These are phyloP conservation scores for Gamsiella multidivaricata DNA, from an alignment of 192 early-diverging fungal genomes.

Conservation along the genomic window DNA sequence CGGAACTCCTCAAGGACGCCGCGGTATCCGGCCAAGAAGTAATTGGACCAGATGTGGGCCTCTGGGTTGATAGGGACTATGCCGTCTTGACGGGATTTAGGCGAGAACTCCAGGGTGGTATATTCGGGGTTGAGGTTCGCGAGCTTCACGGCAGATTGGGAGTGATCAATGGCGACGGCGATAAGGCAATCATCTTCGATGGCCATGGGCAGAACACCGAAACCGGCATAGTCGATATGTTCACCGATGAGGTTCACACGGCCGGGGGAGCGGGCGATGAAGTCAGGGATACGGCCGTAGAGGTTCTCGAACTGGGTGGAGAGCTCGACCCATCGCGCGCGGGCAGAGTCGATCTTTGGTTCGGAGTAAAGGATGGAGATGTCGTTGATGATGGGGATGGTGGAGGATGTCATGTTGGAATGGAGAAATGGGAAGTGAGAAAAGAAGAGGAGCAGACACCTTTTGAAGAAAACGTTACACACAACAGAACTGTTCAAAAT, in stretches of 20 bases:
- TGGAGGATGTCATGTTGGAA: slow-evolving; percentile 10
- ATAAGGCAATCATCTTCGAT: slow-evolving; percentile 84
- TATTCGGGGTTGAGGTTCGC: slow-evolving; percentile 70
- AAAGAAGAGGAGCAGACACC: neutral
- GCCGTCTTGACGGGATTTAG: slow-evolving; percentile 63
- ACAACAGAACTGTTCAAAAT: too few relatives aligned
- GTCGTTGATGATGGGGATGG: slow-evolving; percentile 46
- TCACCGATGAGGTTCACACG: slow-evolving; percentile 97
- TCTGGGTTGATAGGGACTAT: slow-evolving; percentile 77
- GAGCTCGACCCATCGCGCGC: slow-evolving; percentile 65
- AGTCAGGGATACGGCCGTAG: slow-evolving; percentile 74
- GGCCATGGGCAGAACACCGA: slow-evolving; percentile 96
- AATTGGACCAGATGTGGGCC: slow-evolving; percentile 81
- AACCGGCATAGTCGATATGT: slow-evolving; percentile 96
- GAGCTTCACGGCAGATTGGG: slow-evolving; percentile 56
- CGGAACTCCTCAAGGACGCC: slow-evolving; percentile 68
- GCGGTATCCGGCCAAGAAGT: slow-evolving; percentile 93
- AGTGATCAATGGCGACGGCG: slow-evolving; percentile 56
- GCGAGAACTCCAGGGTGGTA: slow-evolving; percentile 33
- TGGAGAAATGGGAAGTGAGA: neutral
- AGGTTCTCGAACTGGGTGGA: slow-evolving; percentile 58
- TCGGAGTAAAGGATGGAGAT: slow-evolving; percentile 49
- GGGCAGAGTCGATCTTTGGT: slow-evolving; percentile 36
- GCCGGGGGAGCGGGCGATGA: slow-evolving; percentile 90
- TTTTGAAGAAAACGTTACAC: too few relatives aligned